A percentile compares a stretch with the other conserved stretches of the same genome.
Conservation (phyloP, 2,329 filamentous ascomycete genomes). For the Cordyceps sp. region DNA sequence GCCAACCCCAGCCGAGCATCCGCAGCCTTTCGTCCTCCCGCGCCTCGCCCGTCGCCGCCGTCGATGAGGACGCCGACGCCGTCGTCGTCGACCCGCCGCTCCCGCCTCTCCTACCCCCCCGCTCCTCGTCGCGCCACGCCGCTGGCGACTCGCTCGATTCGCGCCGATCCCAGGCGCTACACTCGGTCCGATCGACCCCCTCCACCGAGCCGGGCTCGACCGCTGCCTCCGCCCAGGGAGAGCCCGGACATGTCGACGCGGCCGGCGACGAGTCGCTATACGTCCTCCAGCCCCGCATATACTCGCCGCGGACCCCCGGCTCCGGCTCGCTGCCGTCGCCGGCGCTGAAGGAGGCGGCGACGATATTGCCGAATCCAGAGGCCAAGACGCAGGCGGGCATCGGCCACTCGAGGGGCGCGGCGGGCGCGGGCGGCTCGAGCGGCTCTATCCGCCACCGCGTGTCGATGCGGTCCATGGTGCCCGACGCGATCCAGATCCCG, state of each 20-base stretch:
- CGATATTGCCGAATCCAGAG: background rate
- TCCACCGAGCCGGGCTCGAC: slow-evolving; percentile 1
- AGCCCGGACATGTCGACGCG: slow-evolving; percentile 5
- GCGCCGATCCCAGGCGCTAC: background rate
- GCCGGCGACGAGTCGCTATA: slow-evolving; percentile 23
- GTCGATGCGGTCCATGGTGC: slow-evolving; percentile 33
- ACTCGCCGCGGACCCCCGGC: slow-evolving; percentile 23
- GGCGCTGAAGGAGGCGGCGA: background rate
- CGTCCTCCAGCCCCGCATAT: slow-evolving; percentile 39
- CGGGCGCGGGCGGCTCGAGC: slow-evolving; percentile 6
- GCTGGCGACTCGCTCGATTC: background rate
- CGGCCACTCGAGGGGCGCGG: background rate
- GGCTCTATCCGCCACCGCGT: slow-evolving; percentile 36
- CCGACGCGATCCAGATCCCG: slow-evolving; percentile 37
- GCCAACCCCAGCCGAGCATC: slow-evolving; percentile 4
- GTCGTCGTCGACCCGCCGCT: slow-evolving; percentile 7
- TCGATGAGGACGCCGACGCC: slow-evolving; percentile 5
- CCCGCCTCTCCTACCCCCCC: slow-evolving; percentile 6
- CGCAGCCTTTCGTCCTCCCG: slow-evolving; percentile 6
- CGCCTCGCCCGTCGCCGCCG: slow-evolving; percentile 2
- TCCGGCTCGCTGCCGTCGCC: background rate
- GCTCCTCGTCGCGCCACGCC: slow-evolving; percentile 2
- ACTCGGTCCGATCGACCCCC: background rate
- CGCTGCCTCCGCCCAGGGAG: background rate
- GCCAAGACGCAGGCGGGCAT: background rate